Evolutionary conservation across 148 eudicot species (phyloP), one percentile per base, ranked within the genome.

Genomic region (Cornus suecica): DNA sequence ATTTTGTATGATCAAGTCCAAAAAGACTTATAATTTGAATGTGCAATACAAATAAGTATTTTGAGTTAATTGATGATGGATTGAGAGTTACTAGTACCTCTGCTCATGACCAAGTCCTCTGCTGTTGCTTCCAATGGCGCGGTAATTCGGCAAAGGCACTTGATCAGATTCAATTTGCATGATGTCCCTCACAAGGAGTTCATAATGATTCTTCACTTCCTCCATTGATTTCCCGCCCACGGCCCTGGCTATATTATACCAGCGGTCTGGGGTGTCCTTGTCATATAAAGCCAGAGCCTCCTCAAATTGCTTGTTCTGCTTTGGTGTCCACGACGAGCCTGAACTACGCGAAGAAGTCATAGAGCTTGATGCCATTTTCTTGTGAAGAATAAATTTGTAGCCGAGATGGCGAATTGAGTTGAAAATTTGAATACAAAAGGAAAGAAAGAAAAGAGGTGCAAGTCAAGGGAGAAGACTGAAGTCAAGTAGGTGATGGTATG

Each of bases 231-330:
- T 88, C 11, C 91, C 89, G 13, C 76, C 79, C 2, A 88, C 87
- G 1, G 78, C 79, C 82, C 83, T 79, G 72, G 91, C 84, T 5
- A 88, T 69, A 26, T 88, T 88, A 15, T 78, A 83, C 87, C 87
- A 88, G 25, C 91, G 84, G 69, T 88, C 91, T 0, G 91, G 91
- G 20, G 91, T 86, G 62, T 88, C 91, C 84, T 70, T 82, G 77
- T 84, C 86, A 27, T 70, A 86, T 61, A 58, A 31, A 10, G 91
- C 91, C 31, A 88, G 73, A 9, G 91, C 91, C 9, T 77, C 83
- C 66, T 88, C 91, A n/a, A 88, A 88, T 68, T 76, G 81, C 80
- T 86, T 88, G 86, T 88, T 86, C 20, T 88, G 87, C 77, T 64
- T 80, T 1, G 34, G 54, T 3, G 89, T 86, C 91, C 91, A 88